Percentiles rank a stretch among this genome's conserved stretches.
phyloP scores from a whole-genome alignment of 768 basidiomycete species.

The Mycena kentingensis region DNA sequence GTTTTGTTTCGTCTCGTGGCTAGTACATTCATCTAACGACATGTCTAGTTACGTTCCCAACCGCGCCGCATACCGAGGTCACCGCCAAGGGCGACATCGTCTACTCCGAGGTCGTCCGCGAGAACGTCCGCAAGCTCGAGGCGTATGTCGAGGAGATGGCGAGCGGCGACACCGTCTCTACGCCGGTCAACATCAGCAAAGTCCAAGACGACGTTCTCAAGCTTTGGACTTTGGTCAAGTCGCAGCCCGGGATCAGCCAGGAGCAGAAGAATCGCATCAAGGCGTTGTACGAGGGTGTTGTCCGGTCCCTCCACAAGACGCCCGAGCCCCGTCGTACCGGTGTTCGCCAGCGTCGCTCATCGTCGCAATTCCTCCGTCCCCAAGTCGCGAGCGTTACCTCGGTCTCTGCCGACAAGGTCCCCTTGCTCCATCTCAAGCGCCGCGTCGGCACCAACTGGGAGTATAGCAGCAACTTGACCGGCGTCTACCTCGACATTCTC shows the following conservation, averaged over 20 bases:
- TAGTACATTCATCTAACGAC: slow-evolving; percentile 11
- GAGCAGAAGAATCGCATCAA: slow-evolving; percentile 97
- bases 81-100: slow-evolving; percentile 93
- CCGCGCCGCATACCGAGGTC: slow-evolving; percentile 93
- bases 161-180: slow-evolving; percentile 83
- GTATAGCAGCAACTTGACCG: slow-evolving; percentile 95
- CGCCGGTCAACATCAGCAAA: slow-evolving; percentile 91
- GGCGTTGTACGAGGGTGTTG: slow-evolving; percentile 93
- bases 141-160: slow-evolving; percentile 99
- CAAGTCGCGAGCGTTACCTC: slow-evolving; percentile 77
- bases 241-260: slow-evolving; percentile 94
- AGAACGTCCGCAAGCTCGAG: slow-evolving; percentile 96
- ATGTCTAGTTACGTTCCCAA: slow-evolving; percentile 89
- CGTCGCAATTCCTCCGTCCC: slow-evolving; percentile 96
- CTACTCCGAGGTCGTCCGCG: slow-evolving; percentile 92
- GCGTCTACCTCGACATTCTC: slow-evolving; percentile 93
- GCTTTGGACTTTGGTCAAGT: slow-evolving; percentile 96
- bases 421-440: slow-evolving; percentile 94
- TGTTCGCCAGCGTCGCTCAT: slow-evolving; percentile 81
- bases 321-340: slow-evolving; percentile 62
- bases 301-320: slow-evolving; percentile 83
- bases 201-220: slow-evolving; percentile 96
- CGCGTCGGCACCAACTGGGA: slow-evolving; percentile 95
- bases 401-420: slow-evolving; percentile 80
- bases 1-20: slow-evolving; percentile 29